Evolutionary conservation across 805 yeast species (phyloP).

Genomic region (Kodamaea kaohsiungensis): DNA sequence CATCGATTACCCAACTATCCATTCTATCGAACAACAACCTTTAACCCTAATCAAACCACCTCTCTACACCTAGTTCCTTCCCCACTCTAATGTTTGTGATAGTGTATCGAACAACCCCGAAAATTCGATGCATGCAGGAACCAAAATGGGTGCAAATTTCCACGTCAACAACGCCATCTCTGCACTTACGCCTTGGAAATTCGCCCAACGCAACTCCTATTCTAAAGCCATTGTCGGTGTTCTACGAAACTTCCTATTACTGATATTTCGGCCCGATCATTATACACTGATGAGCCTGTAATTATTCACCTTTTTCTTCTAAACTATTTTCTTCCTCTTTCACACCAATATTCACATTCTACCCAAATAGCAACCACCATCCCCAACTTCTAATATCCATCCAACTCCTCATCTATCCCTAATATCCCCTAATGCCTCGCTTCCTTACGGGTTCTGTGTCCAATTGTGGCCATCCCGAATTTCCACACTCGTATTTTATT

Average conservation of each 20-base stretch:
- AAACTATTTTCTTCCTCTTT: not conserved
- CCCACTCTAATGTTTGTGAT: not conserved
- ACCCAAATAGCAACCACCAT: not conserved
- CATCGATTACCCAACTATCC: too few species aligned
- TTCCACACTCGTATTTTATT: not conserved
- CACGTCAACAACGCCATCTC: not conserved
- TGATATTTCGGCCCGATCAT: not conserved
- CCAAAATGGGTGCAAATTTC: not conserved
- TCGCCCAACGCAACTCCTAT: not conserved
- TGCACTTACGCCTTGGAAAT: not conserved
- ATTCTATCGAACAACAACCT: too few species aligned
- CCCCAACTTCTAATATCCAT: not conserved
- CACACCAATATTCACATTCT: not conserved
- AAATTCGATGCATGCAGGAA: not conserved
- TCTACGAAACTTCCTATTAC: not conserved
- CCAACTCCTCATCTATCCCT: not conserved
- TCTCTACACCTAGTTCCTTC: not conserved
- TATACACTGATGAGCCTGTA: not conserved
- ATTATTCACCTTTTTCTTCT: too few species aligned
- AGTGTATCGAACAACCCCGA: not conserved
- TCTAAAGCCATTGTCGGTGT: not conserved
- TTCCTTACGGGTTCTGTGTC: not conserved
- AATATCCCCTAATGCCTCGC: too few species aligned
- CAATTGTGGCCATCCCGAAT: not conserved
- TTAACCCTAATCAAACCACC: too few species aligned